These are phyloP conservation scores for Paecilomyces variotii DNA, from an alignment of 2,329 filamentous ascomycete genomes.

Conservation along the genomic window DNA sequence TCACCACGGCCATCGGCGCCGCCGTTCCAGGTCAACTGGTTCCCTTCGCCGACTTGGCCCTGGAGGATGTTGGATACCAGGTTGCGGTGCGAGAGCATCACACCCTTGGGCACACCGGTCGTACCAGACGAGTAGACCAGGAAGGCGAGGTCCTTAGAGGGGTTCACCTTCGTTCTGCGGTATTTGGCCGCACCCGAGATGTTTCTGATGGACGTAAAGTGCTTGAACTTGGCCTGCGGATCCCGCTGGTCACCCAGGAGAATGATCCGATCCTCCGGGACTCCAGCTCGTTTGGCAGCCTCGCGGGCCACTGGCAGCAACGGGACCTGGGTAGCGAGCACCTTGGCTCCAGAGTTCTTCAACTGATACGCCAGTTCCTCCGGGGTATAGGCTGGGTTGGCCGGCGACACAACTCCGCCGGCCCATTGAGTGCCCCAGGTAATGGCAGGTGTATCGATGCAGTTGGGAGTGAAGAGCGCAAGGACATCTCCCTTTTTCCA, in stretches of 20 bases:
- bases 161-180: constrained; percentile 54
- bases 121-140: constrained; percentile 86
- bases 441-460: constrained; percentile 69
- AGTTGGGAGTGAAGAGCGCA: constrained; percentile 75
- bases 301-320: constrained; percentile 57
- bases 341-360: constrained; percentile 66
- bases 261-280: constrained; percentile 64
- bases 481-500: constrained; percentile 82
- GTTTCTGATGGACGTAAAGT: constrained; percentile 65
- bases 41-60: constrained; percentile 45
- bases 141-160: constrained; percentile 68
- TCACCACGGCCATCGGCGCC: constrained; percentile 58
- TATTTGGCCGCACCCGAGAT: constrained; percentile 52
- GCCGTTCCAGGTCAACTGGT: constrained; percentile 50
- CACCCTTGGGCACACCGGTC: constrained; percentile 84
- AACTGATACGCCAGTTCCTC: constrained; percentile 81
- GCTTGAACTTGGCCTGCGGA: constrained; percentile 51
- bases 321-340: constrained; percentile 63
- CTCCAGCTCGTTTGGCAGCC: constrained; percentile 62
- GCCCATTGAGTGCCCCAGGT: constrained; percentile 78
- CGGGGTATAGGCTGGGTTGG: constrained; percentile 78
- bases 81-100: constrained; percentile 77
- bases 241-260: constrained; percentile 61
- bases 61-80: constrained; percentile 67
- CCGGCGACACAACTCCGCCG: constrained; percentile 72